phyloP scores from a whole-genome alignment of 1,284 basidiomycete species.

The Ganoderma boninense region DNA sequence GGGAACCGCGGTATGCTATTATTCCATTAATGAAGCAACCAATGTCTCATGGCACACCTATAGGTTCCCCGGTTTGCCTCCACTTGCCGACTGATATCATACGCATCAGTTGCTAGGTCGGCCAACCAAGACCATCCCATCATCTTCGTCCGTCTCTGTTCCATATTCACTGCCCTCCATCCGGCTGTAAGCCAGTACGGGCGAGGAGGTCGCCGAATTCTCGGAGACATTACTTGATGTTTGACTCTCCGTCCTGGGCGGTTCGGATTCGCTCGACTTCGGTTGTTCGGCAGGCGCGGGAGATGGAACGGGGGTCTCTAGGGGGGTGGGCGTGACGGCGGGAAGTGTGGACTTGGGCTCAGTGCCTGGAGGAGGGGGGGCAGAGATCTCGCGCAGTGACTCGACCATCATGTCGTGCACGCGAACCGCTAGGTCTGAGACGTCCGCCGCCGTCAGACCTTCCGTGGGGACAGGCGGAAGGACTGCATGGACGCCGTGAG shows the following conservation, averaged over 20 bases:
- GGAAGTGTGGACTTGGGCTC: constrained; percentile 29
- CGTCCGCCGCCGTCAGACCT: constrained; percentile 74
- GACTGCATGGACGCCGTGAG: constrained; percentile 52
- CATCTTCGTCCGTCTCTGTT: constrained; percentile 79
- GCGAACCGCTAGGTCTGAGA: constrained; percentile 64
- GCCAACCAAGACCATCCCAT: constrained; percentile 80
- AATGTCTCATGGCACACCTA: constrained; percentile 19
- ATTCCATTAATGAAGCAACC: constrained; percentile 26
- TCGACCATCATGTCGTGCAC: constrained; percentile 80
- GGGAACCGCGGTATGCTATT: constrained; percentile 6
- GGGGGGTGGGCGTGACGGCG: constrained; percentile 24
- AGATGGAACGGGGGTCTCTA: constrained; percentile 20
- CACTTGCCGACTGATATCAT: neutral
- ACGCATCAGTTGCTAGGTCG: constrained; percentile 49
- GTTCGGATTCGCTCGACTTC: constrained; percentile 15
- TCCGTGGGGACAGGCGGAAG: constrained; percentile 80
- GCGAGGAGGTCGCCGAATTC: constrained; percentile 46
- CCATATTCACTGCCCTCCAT: constrained; percentile 63
- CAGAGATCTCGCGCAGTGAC: constrained; percentile 73
- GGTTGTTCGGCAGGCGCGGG: constrained; percentile 22
- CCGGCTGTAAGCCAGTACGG: constrained; percentile 43
- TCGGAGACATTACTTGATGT: constrained; percentile 47
- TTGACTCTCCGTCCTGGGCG: constrained; percentile 40
- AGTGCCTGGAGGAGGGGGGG: constrained; percentile 44
- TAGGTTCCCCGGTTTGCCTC: constrained; percentile 4